A percentile compares a stretch with the other conserved stretches of the same genome.
These are phyloP conservation scores for Pseudoperonospora humuli DNA, from an alignment of 352 stramenopile species.

Conservation along the genomic window DNA sequence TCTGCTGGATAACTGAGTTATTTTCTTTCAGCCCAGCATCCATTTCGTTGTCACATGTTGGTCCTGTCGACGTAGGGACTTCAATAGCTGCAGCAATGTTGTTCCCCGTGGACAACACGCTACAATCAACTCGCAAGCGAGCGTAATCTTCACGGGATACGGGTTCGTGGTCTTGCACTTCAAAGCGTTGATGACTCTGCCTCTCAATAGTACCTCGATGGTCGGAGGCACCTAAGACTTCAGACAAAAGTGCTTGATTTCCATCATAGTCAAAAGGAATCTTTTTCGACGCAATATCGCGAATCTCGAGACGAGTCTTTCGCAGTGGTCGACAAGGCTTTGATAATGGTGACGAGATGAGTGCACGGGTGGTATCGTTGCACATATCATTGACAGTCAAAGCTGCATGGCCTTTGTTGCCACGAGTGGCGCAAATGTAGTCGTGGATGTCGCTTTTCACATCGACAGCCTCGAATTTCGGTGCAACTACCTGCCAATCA, in stretches of 20 bases:
- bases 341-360: constrained; percentile 33
- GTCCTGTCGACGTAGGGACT: background rate
- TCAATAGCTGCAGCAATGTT: background rate
- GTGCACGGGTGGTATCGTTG: constrained; percentile 22
- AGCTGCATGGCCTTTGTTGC: constrained; percentile 3
- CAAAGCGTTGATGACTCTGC: constrained; percentile 1
- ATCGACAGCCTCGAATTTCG: constrained; percentile 64
- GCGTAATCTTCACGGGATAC: background rate
- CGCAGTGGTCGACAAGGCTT: constrained; percentile 44
- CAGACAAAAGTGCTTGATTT: constrained; percentile 40
- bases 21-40: constrained; percentile 9
- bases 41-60: background rate
- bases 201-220: background rate
- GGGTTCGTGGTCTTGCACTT: constrained; percentile 1
- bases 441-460: constrained; percentile 58
- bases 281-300: constrained; percentile 51
- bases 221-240: constrained; percentile 31
- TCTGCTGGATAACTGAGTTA: constrained; percentile 1
- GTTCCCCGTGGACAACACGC: constrained; percentile 2
- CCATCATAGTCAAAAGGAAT: constrained; percentile 53
- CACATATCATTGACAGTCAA: constrained; percentile 72
- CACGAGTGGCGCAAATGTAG: constrained; percentile 40
- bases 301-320: constrained; percentile 47
- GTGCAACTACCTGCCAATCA: constrained; percentile 76
- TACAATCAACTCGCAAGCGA: constrained; percentile 11